Evolutionary conservation across 2,329 filamentous ascomycete genomes (phyloP).

Genomic region (Daldinia sp.): DNA sequence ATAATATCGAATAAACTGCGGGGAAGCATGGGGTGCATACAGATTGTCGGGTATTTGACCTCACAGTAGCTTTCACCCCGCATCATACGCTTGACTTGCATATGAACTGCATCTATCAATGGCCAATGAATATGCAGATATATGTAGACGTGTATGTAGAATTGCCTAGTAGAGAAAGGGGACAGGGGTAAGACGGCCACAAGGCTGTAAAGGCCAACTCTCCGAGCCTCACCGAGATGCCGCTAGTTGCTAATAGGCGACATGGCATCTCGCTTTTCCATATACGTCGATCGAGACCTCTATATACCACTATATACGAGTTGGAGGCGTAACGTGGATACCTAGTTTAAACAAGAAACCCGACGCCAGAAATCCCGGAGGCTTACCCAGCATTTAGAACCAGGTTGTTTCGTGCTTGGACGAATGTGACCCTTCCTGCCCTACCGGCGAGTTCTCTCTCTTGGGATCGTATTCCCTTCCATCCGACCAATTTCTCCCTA

Average conservation of each 20-base stretch:
- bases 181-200: slow-evolving; percentile 34
- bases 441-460: slow-evolving; percentile 7
- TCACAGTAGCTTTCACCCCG: slow-evolving; percentile 41
- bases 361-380: slow-evolving; percentile 5
- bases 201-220: slow-evolving; percentile 39
- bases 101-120: slow-evolving; percentile 31
- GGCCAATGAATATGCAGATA: slow-evolving; percentile 28
- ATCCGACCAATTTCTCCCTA: slow-evolving; percentile 22
- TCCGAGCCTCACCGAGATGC: slow-evolving; percentile 44
- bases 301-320: slow-evolving; percentile 6
- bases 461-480: slow-evolving; percentile 21
- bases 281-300: not conserved
- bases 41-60: slow-evolving; percentile 35
- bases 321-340: slow-evolving; percentile 21
- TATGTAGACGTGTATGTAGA: slow-evolving; percentile 20
- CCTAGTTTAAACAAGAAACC: slow-evolving; percentile 4
- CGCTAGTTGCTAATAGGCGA: slow-evolving; percentile 21
- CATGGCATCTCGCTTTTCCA: slow-evolving; percentile 3
- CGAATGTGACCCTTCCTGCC: slow-evolving; percentile 17
- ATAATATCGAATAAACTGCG: slow-evolving; percentile 36
- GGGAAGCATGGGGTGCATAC: slow-evolving; percentile 35
- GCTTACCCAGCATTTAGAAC: slow-evolving; percentile 13
- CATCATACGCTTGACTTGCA: slow-evolving; percentile 37
- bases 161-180: slow-evolving; percentile 9
- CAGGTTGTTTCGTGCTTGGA: slow-evolving; percentile 20